phyloP scores from a whole-genome alignment of 75 land plant genomes.

The Adiantum capillusveneris region DNA sequence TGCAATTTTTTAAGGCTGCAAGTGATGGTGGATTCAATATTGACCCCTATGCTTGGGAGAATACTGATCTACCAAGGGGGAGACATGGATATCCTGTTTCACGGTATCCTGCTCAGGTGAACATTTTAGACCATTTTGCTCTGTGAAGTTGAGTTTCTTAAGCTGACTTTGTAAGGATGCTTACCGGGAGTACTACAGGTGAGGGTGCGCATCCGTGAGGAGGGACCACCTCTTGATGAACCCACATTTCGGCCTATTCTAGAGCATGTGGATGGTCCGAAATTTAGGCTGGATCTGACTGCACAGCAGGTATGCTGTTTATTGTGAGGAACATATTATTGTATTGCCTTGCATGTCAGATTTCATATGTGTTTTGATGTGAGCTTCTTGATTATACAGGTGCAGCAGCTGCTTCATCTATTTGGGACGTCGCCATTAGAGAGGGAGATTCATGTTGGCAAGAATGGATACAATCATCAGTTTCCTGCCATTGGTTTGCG shows the following conservation, averaged over 20 bases:
- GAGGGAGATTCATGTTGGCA: slow-evolving; percentile 1
- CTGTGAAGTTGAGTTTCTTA: background rate
- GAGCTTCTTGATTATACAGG: slow-evolving; percentile 10
- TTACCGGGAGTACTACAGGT: slow-evolving; percentile 16
- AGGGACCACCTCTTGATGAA: slow-evolving; percentile 28
- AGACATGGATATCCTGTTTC: slow-evolving; percentile 15
- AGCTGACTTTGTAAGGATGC: background rate
- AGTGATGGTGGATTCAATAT: slow-evolving; percentile 58
- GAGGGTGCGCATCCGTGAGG: slow-evolving; percentile 27
- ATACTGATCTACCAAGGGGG: slow-evolving; percentile 7
- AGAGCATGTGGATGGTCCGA: slow-evolving; percentile 22
- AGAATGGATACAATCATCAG: slow-evolving; percentile 9
- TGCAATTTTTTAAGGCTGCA: background rate
- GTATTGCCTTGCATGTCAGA: background rate
- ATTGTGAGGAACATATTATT: slow-evolving; percentile 1
- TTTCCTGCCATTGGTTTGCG: slow-evolving; percentile 6
- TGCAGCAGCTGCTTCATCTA: slow-evolving; percentile 23
- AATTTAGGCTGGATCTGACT: slow-evolving; percentile 30
- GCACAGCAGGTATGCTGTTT: slow-evolving; percentile 19
- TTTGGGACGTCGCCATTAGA: slow-evolving; percentile 15
- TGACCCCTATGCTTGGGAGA: slow-evolving; percentile 73
- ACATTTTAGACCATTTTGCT: background rate
- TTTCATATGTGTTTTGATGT: background rate
- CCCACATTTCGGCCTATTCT: slow-evolving; percentile 19
- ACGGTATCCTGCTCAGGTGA: slow-evolving; percentile 37